Percentiles rank a stretch among this genome's conserved stretches.
Conservation (phyloP, 148 eudicot species). For the Cornus suecica region DNA sequence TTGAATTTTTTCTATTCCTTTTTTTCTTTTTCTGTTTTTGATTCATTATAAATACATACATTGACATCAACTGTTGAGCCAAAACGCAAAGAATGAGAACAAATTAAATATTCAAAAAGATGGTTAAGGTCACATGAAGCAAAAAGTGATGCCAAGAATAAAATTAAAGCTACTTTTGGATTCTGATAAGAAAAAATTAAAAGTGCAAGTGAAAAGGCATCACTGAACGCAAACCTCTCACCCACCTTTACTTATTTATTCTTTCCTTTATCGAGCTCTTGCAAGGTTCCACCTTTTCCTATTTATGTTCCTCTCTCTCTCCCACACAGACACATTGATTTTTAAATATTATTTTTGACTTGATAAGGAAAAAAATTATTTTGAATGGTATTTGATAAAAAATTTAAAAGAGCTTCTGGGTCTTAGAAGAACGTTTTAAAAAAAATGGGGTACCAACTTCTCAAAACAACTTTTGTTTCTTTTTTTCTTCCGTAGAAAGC, state of each 20-base stretch:
- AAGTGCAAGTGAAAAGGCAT: not conserved
- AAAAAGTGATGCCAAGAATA: constrained; percentile 1
- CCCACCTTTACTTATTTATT: constrained; percentile 11
- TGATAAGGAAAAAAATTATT: no score
- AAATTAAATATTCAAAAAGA: not conserved
- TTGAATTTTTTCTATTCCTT: not conserved
- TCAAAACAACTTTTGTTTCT: no score
- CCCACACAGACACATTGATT: no score
- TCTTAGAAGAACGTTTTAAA: no score
- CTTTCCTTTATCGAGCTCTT: not conserved
- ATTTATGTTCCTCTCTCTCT: not conserved
- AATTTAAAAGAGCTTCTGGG: no score
- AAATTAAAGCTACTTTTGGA: not conserved
- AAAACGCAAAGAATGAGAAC: not conserved
- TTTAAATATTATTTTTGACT: no score
- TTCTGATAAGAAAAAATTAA: not conserved
- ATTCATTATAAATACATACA: not conserved
- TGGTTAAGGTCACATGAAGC: constrained; percentile 6
- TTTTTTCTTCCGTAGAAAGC: no score
- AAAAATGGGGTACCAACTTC: no score
- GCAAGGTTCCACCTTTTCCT: constrained; percentile 2
- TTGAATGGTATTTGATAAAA: no score
- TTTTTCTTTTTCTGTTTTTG: no score
- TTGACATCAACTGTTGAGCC: not conserved
- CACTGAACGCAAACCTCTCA: not conserved